Conservation (phyloP, 1,139 yeast genomes). For the Blastobotrys petasosporus region DNA sequence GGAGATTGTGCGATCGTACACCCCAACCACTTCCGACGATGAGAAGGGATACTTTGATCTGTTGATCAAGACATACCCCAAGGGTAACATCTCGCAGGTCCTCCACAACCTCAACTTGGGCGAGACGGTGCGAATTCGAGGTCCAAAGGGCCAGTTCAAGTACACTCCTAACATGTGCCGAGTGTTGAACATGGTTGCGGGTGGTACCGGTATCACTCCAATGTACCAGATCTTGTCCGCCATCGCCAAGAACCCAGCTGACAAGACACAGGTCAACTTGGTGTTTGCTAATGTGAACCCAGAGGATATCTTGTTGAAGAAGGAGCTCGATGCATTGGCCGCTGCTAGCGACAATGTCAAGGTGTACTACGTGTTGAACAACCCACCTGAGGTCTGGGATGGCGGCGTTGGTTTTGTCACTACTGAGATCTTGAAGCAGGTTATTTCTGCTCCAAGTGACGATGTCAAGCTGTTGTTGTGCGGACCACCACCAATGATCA, state of each 20-base stretch:
- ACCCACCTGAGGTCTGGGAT: conserved; percentile 67
- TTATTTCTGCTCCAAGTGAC: conserved; percentile 59
- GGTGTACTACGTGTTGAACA: conserved; percentile 71
- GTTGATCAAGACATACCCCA: conserved; percentile 85
- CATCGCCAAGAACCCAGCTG: conserved; percentile 67
- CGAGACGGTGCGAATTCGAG: conserved; percentile 67
- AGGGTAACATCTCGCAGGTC: conserved; percentile 79
- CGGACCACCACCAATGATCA: conserved; percentile 91
- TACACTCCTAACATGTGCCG: conserved; percentile 77
- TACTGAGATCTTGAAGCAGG: conserved; percentile 60
- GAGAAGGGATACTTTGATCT: conserved; percentile 82
- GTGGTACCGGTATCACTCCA: conserved; percentile 95
- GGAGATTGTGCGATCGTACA: conserved; percentile 84
- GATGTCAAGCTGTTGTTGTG: conserved; percentile 76
- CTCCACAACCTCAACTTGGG: conserved; percentile 66
- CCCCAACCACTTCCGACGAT: conserved; percentile 85
- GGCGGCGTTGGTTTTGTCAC: conserved; percentile 83
- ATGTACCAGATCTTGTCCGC: conserved; percentile 85
- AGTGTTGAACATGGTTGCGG: conserved; percentile 82
- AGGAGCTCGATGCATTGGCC: conserved; percentile 70
- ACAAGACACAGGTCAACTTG: conserved; percentile 64
- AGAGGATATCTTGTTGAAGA: conserved; percentile 72
- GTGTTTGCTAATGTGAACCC: conserved; percentile 75
- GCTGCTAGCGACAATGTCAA: conserved; percentile 61
- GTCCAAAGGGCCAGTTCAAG: conserved; percentile 90